These are phyloP conservation scores for Daldinia bambusicola DNA, from an alignment of 495 filamentous ascomycete genomes.

Conservation along the genomic window DNA sequence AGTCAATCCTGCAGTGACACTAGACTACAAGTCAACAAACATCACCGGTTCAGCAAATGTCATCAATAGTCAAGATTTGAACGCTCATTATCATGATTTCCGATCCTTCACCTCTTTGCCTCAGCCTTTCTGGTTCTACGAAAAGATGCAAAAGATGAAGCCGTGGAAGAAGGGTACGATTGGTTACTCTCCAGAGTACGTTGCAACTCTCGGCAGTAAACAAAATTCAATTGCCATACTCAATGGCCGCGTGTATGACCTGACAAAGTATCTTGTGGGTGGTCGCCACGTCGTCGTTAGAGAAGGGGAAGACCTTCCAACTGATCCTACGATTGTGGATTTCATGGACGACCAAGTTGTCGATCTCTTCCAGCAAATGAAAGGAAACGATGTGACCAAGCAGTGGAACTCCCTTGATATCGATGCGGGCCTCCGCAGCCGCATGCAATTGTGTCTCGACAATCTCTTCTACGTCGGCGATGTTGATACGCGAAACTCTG, in stretches of 20 bases:
- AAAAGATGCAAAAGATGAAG: slow-evolving; percentile 81
- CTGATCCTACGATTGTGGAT: slow-evolving; percentile 66
- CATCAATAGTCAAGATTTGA: slow-evolving; percentile 73
- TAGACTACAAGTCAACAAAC: slow-evolving; percentile 85
- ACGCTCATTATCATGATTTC: slow-evolving; percentile 92
- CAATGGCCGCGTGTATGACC: slow-evolving; percentile 84
- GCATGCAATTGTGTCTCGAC: slow-evolving; percentile 88
- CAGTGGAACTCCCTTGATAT: slow-evolving; percentile 79
- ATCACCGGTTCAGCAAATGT: slow-evolving; percentile 70
- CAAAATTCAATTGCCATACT: slow-evolving; percentile 80
- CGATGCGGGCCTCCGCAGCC: slow-evolving; percentile 59
- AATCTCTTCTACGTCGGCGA: slow-evolving; percentile 96
- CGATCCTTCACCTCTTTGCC: slow-evolving; percentile 81
- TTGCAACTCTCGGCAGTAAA: slow-evolving; percentile 74
- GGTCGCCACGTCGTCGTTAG: slow-evolving; percentile 71
- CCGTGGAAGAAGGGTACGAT: slow-evolving; percentile 88
- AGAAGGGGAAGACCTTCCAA: slow-evolving; percentile 59
- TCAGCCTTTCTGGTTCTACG: slow-evolving; percentile 88
- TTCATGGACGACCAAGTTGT: slow-evolving; percentile 86
- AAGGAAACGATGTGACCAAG: slow-evolving; percentile 84
- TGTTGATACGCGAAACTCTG: slow-evolving; percentile 89
- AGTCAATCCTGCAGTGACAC: slow-evolving; percentile 72
- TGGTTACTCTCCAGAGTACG: slow-evolving; percentile 82
- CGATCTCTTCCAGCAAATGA: slow-evolving; percentile 76
- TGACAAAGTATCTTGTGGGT: slow-evolving; percentile 84